Evolutionary conservation across 257 asterid genomes (phyloP).

Genomic region (Solanum appendiculatum): DNA sequence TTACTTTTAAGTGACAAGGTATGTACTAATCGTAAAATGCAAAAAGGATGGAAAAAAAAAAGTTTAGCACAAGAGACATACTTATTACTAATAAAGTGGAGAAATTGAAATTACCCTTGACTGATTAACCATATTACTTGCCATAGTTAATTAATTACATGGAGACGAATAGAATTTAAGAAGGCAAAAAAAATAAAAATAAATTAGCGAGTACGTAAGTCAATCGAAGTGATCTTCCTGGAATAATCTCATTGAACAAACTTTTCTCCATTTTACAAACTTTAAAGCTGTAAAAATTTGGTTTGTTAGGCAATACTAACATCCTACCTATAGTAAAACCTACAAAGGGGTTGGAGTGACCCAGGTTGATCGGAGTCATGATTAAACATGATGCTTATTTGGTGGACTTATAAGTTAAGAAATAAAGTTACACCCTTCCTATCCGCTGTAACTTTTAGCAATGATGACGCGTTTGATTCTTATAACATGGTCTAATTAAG

Average conservation of each 20-base stretch:
- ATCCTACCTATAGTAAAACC: not conserved
- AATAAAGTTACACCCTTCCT: not conserved
- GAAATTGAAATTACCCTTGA: not conserved
- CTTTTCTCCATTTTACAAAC: not conserved
- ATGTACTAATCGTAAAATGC: not conserved
- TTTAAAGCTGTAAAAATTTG: not conserved
- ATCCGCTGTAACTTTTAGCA: not conserved
- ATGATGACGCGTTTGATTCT: not conserved
- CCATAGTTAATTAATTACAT: not conserved
- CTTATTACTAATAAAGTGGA: not conserved
- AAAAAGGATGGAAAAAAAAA: not conserved
- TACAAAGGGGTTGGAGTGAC: not conserved
- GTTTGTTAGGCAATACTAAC: not conserved
- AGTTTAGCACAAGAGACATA: not conserved
- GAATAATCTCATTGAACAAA: not conserved
- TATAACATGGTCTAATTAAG: not conserved
- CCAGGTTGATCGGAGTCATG: not conserved
- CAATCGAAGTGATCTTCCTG: not conserved
- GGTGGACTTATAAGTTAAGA: not conserved
- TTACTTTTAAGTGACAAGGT: not conserved
- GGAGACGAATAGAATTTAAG: not conserved
- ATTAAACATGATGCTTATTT: not conserved
- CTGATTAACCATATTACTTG: not conserved
- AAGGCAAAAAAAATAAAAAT: not conserved
- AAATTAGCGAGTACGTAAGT: not conserved